Evolutionary conservation across 768 basidiomycete species (phyloP).

Genomic region (Cytidiella melzeri): DNA sequence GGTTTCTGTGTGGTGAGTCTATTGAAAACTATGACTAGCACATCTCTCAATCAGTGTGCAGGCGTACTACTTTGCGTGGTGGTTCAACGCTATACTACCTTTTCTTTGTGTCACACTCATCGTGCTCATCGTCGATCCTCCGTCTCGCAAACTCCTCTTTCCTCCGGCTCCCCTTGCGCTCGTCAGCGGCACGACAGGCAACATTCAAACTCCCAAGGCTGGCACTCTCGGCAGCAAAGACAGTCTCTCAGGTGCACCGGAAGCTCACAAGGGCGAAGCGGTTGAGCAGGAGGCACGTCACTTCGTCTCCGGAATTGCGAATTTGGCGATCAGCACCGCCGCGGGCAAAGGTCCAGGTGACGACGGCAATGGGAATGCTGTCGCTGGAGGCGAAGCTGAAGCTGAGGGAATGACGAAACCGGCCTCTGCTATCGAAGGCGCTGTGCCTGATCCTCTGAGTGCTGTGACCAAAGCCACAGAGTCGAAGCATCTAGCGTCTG

Average conservation of each 20-base stretch:
- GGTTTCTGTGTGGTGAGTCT: conserved; percentile 24
- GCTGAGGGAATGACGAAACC: conserved; percentile 20
- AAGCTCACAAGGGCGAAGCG: conserved; percentile 32
- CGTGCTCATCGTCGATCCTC: conserved; percentile 32
- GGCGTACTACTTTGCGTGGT: conserved; percentile 35
- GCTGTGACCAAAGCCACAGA: conserved; percentile 22
- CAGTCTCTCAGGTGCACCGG: conserved; percentile 29
- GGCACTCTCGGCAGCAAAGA: conserved; percentile 27
- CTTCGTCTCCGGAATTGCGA: conserved; percentile 28
- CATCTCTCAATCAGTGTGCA: not conserved
- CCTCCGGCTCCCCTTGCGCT: conserved; percentile 31
- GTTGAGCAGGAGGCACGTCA: conserved; percentile 34
- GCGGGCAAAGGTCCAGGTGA: conserved; percentile 21
- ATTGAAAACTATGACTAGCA: not conserved
- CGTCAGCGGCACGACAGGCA: conserved; percentile 26
- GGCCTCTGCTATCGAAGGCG: conserved; percentile 10
- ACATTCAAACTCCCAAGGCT: conserved; percentile 29
- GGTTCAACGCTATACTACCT: conserved; percentile 29
- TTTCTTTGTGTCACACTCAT: conserved; percentile 26
- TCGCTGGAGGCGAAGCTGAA: conserved; percentile 17
- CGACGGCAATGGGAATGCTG: conserved; percentile 19
- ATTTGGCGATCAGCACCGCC: conserved; percentile 27
- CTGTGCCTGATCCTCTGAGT: conserved; percentile 26
- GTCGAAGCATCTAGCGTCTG: conserved; percentile 23
- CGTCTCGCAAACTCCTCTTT: conserved; percentile 29